These are phyloP conservation scores for Phyllostachys edulis DNA, from an alignment of 176 grass and related monocot genomes.

Conservation along the genomic window DNA sequence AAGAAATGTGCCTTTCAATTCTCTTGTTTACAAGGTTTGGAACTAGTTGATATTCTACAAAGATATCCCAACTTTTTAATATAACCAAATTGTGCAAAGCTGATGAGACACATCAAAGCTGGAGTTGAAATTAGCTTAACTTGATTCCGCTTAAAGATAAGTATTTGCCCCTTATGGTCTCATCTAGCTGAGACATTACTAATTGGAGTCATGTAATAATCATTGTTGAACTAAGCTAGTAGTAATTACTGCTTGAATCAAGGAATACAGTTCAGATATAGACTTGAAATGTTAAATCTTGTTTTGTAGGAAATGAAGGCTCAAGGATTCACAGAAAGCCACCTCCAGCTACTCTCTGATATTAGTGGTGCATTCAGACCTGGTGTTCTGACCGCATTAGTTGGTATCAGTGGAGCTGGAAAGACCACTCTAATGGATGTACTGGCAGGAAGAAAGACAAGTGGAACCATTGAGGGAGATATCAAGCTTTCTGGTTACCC, in stretches of 20 bases:
- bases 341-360: too few relatives aligned
- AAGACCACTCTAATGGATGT: too few relatives aligned
- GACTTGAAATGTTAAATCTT: not conserved
- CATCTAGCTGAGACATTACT: not conserved
- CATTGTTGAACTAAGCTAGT: conserved; percentile 12
- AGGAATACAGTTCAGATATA: not conserved
- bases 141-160: not conserved
- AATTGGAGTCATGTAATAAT: not conserved
- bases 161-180: not conserved
- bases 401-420: too few relatives aligned
- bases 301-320: conserved; percentile 68
- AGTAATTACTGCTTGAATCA: not conserved
- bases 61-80: conserved; percentile 3
- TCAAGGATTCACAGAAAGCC: too few relatives aligned
- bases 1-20: too few relatives aligned
- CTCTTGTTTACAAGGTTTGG: too few relatives aligned
- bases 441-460: too few relatives aligned
- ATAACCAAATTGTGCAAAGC: not conserved
- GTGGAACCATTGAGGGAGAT: too few relatives aligned
- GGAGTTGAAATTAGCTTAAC: not conserved
- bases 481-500: too few relatives aligned
- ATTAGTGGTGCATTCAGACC: too few relatives aligned
- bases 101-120: not conserved
- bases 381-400: too few relatives aligned
- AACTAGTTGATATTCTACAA: conserved; percentile 33